Conservation (phyloP, 495 filamentous ascomycete species). For the Cairneyella variabilis region DNA sequence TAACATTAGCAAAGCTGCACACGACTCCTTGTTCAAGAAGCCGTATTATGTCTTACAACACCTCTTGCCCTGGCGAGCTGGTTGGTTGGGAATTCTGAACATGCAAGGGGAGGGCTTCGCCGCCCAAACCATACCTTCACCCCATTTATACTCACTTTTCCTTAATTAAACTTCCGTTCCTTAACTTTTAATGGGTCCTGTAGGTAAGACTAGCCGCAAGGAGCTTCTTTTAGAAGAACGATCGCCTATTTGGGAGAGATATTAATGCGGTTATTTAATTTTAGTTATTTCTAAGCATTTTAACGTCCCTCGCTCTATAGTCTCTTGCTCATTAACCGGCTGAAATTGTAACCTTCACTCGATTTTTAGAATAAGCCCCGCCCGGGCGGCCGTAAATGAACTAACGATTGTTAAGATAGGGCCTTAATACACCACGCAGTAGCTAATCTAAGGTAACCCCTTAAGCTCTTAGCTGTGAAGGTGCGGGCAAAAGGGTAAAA, state of each 20-base stretch:
- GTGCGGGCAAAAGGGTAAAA: no score
- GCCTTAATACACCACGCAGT: constrained; percentile 24
- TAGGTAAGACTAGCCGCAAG: neutral
- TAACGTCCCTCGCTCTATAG: neutral
- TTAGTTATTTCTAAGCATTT: neutral
- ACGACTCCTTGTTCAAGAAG: no score
- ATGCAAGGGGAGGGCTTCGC: no score
- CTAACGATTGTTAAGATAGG: neutral
- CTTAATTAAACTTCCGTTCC: neutral
- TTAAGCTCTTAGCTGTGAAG: neutral
- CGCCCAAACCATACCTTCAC: neutral
- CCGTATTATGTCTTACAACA: no score
- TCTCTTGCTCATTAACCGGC: neutral
- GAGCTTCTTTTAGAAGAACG: neutral
- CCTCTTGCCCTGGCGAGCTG: no score
- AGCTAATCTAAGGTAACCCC: constrained; percentile 27
- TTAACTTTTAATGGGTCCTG: neutral
- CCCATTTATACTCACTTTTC: neutral
- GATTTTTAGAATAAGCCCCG: neutral
- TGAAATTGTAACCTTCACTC: neutral
- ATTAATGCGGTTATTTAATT: neutral
- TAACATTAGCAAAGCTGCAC: no score
- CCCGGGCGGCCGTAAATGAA: neutral
- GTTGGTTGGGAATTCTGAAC: no score
- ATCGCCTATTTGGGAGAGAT: neutral